Evolutionary conservation across 2,329 filamentous ascomycete species (phyloP).

Genomic region (Akanthomyces uredinophilus): DNA sequence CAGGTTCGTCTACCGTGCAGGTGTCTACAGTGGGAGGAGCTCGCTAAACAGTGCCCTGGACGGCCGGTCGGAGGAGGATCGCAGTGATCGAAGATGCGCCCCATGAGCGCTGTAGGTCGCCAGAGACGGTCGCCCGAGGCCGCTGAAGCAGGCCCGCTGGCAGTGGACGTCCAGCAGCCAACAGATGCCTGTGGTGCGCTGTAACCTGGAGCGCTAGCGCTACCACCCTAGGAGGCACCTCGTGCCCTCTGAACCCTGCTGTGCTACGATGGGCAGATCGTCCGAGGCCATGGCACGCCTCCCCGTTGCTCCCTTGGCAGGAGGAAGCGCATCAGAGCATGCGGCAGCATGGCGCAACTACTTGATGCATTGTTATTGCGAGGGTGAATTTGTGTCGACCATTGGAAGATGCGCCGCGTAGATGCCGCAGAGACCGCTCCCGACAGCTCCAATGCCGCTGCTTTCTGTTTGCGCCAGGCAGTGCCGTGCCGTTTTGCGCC

Average conservation of each 20-base stretch:
- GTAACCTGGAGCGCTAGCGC: background rate
- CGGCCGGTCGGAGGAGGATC: background rate
- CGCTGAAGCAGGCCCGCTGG: background rate
- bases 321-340: background rate
- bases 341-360: background rate
- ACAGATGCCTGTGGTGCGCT: background rate
- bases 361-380: background rate
- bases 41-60: background rate
- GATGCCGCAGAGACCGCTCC: background rate
- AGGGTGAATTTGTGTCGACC: background rate
- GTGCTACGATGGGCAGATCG: background rate
- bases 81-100: background rate
- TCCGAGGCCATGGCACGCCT: background rate
- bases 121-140: background rate
- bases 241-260: background rate
- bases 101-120: background rate
- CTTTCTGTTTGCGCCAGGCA: slow-evolving; percentile 6
- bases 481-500: background rate
- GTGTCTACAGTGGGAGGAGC: background rate
- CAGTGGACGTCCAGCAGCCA: background rate
- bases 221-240: background rate
- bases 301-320: background rate
- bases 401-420: background rate
- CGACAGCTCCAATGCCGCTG: background rate
- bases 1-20: too few relatives aligned